These are phyloP conservation scores for Trichoderma virens DNA, from an alignment of 495 filamentous ascomycete genomes.

Conservation along the genomic window DNA sequence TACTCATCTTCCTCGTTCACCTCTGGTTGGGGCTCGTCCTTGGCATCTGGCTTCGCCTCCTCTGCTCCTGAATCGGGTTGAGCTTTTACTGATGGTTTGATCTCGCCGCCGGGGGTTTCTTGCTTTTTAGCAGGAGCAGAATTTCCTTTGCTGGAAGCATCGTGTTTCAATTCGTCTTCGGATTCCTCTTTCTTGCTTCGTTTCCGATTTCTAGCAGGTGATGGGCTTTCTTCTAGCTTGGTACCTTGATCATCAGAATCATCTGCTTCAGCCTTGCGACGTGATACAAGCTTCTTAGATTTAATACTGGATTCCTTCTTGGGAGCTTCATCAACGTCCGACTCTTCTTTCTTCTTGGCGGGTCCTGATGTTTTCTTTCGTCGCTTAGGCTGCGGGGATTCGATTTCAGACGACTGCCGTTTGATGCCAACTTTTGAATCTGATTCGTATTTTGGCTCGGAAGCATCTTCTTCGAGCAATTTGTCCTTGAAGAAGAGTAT, in stretches of 20 bases:
- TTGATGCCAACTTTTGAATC: slow-evolving; percentile 16
- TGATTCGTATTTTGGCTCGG: not conserved
- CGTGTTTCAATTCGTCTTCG: slow-evolving; percentile 11
- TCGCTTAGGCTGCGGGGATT: slow-evolving; percentile 11
- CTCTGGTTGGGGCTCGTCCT: slow-evolving; percentile 7
- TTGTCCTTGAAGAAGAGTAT: slow-evolving; percentile 18
- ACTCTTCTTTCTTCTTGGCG: slow-evolving; percentile 19
- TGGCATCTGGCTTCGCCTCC: slow-evolving; percentile 10
- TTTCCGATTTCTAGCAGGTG: slow-evolving; percentile 18
- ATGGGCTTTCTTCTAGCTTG: slow-evolving; percentile 8
- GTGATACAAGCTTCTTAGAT: slow-evolving; percentile 24
- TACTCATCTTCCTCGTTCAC: slow-evolving; percentile 11
- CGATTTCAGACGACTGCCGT: slow-evolving; percentile 10
- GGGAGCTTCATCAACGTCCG: slow-evolving; percentile 11
- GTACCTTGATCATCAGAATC: slow-evolving; percentile 13
- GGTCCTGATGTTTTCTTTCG: slow-evolving; percentile 15
- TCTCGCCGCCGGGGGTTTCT: slow-evolving; percentile 30
- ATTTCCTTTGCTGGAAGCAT: slow-evolving; percentile 16
- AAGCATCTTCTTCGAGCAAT: slow-evolving; percentile 12
- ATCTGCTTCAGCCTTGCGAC: slow-evolving; percentile 17
- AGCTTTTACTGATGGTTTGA: slow-evolving; percentile 25
- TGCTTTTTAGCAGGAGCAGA: slow-evolving; percentile 21
- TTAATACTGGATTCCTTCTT: slow-evolving; percentile 12
- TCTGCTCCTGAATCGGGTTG: slow-evolving; percentile 17
- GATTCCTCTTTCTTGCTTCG: not conserved